Base-by-base conservation (phyloP, 2,329 filamentous ascomycete genomes). In the Capronia epimyces region DNA sequence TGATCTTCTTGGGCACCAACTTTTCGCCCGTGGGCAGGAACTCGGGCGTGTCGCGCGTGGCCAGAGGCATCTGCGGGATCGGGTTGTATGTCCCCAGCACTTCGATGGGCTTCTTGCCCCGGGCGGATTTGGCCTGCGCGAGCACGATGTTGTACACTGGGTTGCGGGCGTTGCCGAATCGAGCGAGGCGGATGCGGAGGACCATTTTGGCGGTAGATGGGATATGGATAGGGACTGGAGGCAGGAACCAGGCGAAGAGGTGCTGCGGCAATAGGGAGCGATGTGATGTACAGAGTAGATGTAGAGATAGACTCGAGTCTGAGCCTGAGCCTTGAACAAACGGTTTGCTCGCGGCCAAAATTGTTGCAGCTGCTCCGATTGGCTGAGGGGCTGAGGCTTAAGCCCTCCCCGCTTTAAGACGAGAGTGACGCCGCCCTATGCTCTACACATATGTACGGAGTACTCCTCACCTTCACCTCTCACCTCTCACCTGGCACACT, bases 141-240 rank as follows among this genome's bases (percentile, higher is more conserved):
- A 98, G 87, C 60, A 97, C 89, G 58, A 98, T 96, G 74, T 98
- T 98, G 79, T 95, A 98, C 63, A 96, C 86, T 2, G 93, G 91
- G n/a, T 81, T 69, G 67, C 95, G 90, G 59, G 80, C 82, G 69
- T 86, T 88, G 67, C 90, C 89, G 69, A 97, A 95, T 69, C 93
- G 90, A 63, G 93, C 87, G 62, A 98, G 83, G 53, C 93, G 86
- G 69, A 98, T 93, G 69, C 87, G 87, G 65, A 98, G 79, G 56
- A 97, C 91, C 93, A 98, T 95, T 46, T 63, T 79, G 29, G 39
- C 47, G 44, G 15, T 20, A 16, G 29, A 22, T 10, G 34, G 36
- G 15, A 12, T 18, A 43, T 15, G 25, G 27, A 22, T 25, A 24
- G 42, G n/a, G 27, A 8, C 13, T 29, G 12, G 15, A 7, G 32